phyloP scores from a whole-genome alignment of 1,284 basidiomycete species.

The Ustilago loliicola region DNA sequence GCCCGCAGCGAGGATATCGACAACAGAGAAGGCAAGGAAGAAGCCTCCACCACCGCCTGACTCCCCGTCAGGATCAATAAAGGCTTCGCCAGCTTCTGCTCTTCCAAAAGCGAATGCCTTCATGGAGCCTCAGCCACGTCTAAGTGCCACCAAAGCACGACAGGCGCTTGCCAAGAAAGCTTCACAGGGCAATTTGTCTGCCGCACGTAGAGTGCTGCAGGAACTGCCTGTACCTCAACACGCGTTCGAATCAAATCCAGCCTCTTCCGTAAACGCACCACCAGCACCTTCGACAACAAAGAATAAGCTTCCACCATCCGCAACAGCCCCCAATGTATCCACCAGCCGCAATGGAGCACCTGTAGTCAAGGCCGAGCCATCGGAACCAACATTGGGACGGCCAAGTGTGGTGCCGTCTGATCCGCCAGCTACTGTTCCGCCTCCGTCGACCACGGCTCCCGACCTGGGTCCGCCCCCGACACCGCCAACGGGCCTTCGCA shows the following conservation, averaged over 20 bases:
- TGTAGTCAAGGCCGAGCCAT: constrained; percentile 19
- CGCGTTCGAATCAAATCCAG: constrained; percentile 8
- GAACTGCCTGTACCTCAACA: constrained; percentile 37
- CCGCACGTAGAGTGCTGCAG: constrained; percentile 32
- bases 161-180: constrained; percentile 8
- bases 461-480: constrained; percentile 28
- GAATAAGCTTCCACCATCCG: neutral
- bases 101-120: neutral
- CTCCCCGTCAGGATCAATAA: constrained; percentile 13
- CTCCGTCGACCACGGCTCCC: neutral
- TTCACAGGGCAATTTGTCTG: constrained; percentile 24
- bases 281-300: neutral
- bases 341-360: neutral
- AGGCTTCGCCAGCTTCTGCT: constrained; percentile 12
- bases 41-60: constrained; percentile 27
- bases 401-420: neutral
- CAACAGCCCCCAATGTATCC: neutral
- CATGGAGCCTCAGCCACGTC: neutral
- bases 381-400: neutral
- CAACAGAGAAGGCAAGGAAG: constrained; percentile 11
- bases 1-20: neutral
- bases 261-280: neutral
- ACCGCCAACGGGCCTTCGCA: constrained; percentile 31
- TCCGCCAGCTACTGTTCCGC: neutral
- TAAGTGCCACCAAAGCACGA: neutral